A percentile compares a stretch with the other conserved stretches of the same genome.
Evolutionary conservation across 164 flowering plant species (phyloP).

Genomic region (Sextonia rubra): DNA sequence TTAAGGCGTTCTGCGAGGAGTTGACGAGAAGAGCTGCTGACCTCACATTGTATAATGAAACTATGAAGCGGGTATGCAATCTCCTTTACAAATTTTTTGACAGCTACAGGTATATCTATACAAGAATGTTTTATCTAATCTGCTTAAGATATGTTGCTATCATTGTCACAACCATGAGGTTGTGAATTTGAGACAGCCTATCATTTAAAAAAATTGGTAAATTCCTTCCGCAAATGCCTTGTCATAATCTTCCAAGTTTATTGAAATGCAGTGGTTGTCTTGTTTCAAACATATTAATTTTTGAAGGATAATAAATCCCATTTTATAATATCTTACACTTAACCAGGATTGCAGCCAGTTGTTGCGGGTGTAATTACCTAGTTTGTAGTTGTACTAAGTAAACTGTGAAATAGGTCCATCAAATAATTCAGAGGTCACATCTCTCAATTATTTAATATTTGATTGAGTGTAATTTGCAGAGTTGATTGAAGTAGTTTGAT

Average conservation of each 20-base stretch:
- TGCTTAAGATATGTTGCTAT: background rate
- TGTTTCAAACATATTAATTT: background rate
- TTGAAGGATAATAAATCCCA: background rate
- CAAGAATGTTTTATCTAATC: background rate
- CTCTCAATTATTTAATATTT: no score
- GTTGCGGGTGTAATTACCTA: no score
- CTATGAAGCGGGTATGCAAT: constrained; percentile 54
- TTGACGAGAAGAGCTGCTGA: constrained; percentile 64
- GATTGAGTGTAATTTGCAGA: no score
- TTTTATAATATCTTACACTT: no score
- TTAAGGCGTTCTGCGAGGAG: constrained; percentile 76
- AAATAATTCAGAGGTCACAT: no score
- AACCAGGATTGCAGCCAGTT: no score
- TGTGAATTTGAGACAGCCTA: no score
- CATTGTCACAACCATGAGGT: no score
- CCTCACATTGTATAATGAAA: constrained; percentile 56
- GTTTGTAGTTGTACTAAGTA: no score
- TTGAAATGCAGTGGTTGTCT: background rate
- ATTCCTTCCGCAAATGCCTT: background rate
- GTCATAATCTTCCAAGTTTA: background rate
- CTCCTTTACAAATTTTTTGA: constrained; percentile 16
- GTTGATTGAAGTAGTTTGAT: no score
- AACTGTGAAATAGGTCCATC: no score
- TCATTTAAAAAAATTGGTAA: no score
- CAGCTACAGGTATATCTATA: constrained; percentile 3